Evolutionary conservation across 2,329 filamentous ascomycete genomes (phyloP), one percentile per base, ranked within the genome.

Genomic region (Colletotrichum paranaense): DNA sequence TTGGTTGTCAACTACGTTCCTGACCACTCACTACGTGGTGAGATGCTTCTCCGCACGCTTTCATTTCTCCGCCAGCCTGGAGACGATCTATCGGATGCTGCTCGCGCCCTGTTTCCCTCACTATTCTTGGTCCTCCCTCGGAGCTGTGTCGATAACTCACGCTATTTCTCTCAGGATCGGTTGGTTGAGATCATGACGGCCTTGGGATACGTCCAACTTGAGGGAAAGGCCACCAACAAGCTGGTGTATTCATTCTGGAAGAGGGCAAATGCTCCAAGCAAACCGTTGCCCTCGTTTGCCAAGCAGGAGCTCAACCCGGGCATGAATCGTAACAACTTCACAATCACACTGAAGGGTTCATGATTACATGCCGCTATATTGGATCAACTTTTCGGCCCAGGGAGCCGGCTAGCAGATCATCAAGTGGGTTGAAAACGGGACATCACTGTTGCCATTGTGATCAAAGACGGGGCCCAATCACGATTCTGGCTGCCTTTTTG

Each of bases 1-100:
- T 86, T 99, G 66, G 97, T 99, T 5, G 87, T 99, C 75, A 99
- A 99, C 82, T 99, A 95, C 79, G 95, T 98, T 3, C 94, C 96
- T 0, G 92, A 95, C 76, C 89, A 95, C 3, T 84, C 84, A 38
- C 89, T 88, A 5, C 89, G 95, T 77, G 97, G 97, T 2, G 90
- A 94, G 71, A 99, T 99, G 97, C 88, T 99, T 66, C 87, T 89
- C 65, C 90, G 94, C 53, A 95, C 93, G 42, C 87, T 92, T 16
- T 83, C 89, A 24, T 98, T 98, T 79, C 84, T 97, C 57, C 89
- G 83, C 57, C 76, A 78, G 59, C 80, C 82, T 55, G 67, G 65
- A 28, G 32, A 74, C 24, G 60, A 73, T 19, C 59, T 60, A 38
- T n/a, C 78, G 66, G 75, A 77, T 32, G 64, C 72, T 26, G 73